These are phyloP conservation scores for Venturia carpophila DNA, from an alignment of 2,329 filamentous ascomycete genomes.

Conservation along the genomic window DNA sequence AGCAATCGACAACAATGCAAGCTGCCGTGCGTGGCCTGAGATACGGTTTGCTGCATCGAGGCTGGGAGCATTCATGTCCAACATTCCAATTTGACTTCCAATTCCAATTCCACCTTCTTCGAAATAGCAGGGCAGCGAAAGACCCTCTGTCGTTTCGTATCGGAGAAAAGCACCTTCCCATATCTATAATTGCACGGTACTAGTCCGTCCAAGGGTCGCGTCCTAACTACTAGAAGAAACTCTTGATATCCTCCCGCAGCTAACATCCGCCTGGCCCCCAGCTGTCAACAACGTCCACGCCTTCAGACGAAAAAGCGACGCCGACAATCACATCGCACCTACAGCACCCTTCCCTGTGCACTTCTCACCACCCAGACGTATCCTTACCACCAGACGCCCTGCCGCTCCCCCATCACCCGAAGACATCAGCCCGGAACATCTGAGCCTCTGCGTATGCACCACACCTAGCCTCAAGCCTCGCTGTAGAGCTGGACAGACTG, in stretches of 20 bases:
- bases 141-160: not conserved
- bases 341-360: not conserved
- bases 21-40: not conserved
- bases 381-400: not conserved
- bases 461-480: not conserved
- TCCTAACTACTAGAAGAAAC: too few species aligned
- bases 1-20: not conserved
- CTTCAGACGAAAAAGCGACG: not conserved
- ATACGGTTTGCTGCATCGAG: not conserved
- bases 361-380: not conserved
- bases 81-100: not conserved
- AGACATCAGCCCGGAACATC: slow-evolving; percentile 5
- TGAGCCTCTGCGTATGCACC: slow-evolving; percentile 9
- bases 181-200: not conserved
- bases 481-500: not conserved
- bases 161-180: not conserved
- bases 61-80: not conserved
- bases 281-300: not conserved
- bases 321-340: not conserved
- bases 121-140: too few species aligned
- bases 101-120: not conserved
- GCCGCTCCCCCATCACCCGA: not conserved
- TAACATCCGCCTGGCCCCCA: not conserved
- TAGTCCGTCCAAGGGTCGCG: not conserved
- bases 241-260: too few species aligned